phyloP scores from a whole-genome alignment of 148 eudicot species.

The Vaccinium darrowii region DNA sequence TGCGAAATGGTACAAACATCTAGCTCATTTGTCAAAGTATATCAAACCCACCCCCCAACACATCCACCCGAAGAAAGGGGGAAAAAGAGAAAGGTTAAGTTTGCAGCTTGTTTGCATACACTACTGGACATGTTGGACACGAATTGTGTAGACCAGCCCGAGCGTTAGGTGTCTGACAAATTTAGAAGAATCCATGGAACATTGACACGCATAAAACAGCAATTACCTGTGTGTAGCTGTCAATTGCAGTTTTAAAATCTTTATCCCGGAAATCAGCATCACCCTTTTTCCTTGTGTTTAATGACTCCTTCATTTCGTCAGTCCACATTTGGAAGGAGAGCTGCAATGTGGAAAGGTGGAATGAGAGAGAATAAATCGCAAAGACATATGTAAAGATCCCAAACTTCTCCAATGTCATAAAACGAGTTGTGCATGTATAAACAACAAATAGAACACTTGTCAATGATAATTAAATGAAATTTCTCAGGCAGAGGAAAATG shows the following conservation, averaged over 20 bases:
- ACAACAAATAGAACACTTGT: background rate
- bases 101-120: background rate
- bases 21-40: background rate
- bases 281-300: conserved; percentile 65
- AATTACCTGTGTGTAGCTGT: conserved; percentile 53
- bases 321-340: conserved; percentile 79
- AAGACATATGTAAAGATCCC: background rate
- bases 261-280: conserved; percentile 51
- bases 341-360: conserved; percentile 28
- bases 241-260: conserved; percentile 50
- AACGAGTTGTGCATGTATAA: background rate
- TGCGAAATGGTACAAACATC: background rate
- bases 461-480: background rate
- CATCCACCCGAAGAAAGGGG: too few relatives aligned
- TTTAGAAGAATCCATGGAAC: background rate
- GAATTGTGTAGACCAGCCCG: background rate
- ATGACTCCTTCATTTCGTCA: conserved; percentile 58
- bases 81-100: background rate
- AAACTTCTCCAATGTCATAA: background rate
- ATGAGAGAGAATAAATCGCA: conserved; percentile 8
- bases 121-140: background rate
- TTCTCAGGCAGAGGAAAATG: background rate
- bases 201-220: background rate
- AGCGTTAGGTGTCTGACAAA: background rate
- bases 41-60: too few relatives aligned